phyloP scores from a whole-genome alignment of 345 rosid genomes.

The Dipteronia sinensis region DNA sequence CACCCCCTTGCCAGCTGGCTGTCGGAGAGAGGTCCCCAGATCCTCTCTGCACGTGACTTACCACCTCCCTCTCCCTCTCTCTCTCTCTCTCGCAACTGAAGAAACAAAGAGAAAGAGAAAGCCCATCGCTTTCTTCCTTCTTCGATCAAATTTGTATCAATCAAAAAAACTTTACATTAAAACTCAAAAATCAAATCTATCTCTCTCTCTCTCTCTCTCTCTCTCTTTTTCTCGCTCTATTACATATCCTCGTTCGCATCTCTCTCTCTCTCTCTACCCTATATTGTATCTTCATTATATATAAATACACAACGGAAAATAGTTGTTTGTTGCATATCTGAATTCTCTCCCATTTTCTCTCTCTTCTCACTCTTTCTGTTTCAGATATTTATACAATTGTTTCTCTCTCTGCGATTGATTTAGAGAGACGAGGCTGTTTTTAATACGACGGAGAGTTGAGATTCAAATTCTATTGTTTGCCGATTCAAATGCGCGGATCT shows the following conservation, averaged over 20 bases:
- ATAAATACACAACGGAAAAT: neutral
- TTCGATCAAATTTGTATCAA: neutral
- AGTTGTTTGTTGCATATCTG: neutral
- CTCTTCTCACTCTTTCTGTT: slow-evolving; percentile 17
- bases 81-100: slow-evolving; percentile 20
- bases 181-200: slow-evolving; percentile 22
- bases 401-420: slow-evolving; percentile 5
- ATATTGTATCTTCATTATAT: neutral
- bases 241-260: slow-evolving; percentile 7
- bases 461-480: slow-evolving; percentile 38
- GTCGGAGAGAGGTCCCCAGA: slow-evolving; percentile 53
- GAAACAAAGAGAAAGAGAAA: neutral
- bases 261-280: neutral
- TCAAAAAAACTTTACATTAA: neutral
- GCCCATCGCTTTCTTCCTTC: slow-evolving; percentile 21
- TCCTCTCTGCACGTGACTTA: slow-evolving; percentile 59
- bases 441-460: slow-evolving; percentile 19
- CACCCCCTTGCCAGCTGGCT: slow-evolving; percentile 60
- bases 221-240: neutral
- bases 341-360: slow-evolving; percentile 15
- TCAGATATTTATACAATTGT: slow-evolving; percentile 5
- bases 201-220: slow-evolving; percentile 11
- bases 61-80: slow-evolving; percentile 27
- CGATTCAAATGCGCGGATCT: slow-evolving; percentile 41
- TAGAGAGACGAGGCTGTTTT: slow-evolving; percentile 15